Evolutionary conservation across 2,329 filamentous ascomycete species (phyloP), one percentile per base, ranked within the genome.

Genomic region (Stachybotrys elegans): DNA sequence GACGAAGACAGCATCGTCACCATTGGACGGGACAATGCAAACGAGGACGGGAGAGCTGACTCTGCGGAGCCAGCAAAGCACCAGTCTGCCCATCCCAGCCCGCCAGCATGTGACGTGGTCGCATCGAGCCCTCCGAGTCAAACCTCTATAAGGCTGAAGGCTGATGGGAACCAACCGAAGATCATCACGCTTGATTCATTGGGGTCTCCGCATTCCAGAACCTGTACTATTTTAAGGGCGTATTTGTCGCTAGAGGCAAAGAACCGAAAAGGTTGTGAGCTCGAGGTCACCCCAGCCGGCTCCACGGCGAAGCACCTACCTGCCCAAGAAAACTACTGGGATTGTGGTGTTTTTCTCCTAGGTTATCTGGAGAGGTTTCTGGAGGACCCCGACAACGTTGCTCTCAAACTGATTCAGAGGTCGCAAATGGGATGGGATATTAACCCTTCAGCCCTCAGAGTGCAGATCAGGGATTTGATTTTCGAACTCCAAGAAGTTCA

Each of bases 151-250:
- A 29, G 31, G 13, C 56, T 55, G 20, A 60, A 53, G 42, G 43
- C 51, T 45, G 69, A 79, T 43, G 65, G 70, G 1, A 68, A 67
- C 8, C 73, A 81, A 41, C 81, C 88, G 2, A 78, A 79, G 27
- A 90, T 97, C 49, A 83, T 97, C 50, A 89, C 88, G 0, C 77
- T 97, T 21, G 93, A 98, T 62, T 97, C 93, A 0, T 73, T 97
- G 2, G 83, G 82, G n/a, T 56, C 64, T 5, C 37, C 70, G 0
- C 88, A 91, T 52, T 71, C 77, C 1, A 67, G 72, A 1, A 86
- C 88, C 6, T 80, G 85, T 49, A 75, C 63, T 38, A 75, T 77
- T 27, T 70, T 98, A 22, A 90, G 84, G 56, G 77, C 87, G 21
- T 97, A 95, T 62, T 70, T 97, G 5, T 58, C 76, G 6, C 77